A percentile compares a stretch with the other conserved stretches of the same genome.
These are phyloP conservation scores for Ascochyta lentis DNA, from an alignment of 2,329 filamentous ascomycete genomes.

Conservation along the genomic window DNA sequence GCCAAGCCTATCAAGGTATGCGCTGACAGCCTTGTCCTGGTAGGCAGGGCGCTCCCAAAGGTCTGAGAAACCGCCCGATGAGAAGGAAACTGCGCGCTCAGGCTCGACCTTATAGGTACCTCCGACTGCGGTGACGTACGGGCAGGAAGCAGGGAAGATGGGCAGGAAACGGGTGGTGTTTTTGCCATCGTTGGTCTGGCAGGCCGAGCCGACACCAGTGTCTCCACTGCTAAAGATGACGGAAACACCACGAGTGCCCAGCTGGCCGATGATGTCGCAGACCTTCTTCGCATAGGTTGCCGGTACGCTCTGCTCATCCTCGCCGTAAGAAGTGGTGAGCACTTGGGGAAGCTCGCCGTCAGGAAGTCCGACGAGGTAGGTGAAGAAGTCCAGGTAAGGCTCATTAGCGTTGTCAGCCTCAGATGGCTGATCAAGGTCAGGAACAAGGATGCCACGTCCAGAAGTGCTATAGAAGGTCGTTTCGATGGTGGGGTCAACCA, in stretches of 20 bases:
- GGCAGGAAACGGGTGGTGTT: slow-evolving; percentile 54
- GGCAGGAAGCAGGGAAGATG: slow-evolving; percentile 56
- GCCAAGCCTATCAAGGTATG: slow-evolving; percentile 51
- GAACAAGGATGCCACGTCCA: slow-evolving; percentile 55
- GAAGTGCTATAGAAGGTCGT: slow-evolving; percentile 57
- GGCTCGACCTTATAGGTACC: slow-evolving; percentile 51
- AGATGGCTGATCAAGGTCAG: slow-evolving; percentile 56
- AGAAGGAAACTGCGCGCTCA: slow-evolving; percentile 50
- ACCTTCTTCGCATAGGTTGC: slow-evolving; percentile 47
- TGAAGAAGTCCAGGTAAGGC: slow-evolving; percentile 54
- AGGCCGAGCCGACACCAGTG: slow-evolving; percentile 51
- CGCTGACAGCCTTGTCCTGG: slow-evolving; percentile 50
- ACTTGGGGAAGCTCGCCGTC: slow-evolving; percentile 48
- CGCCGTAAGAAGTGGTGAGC: slow-evolving; percentile 50
- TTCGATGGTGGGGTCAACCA: slow-evolving; percentile 51
- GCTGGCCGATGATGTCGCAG: slow-evolving; percentile 50
- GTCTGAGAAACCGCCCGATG: slow-evolving; percentile 56
- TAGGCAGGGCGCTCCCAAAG: slow-evolving; percentile 52
- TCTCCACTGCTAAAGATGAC: slow-evolving; percentile 51
- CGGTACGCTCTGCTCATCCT: slow-evolving; percentile 50
- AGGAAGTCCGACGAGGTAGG: slow-evolving; percentile 40
- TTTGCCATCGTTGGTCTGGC: slow-evolving; percentile 55
- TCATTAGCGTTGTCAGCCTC: slow-evolving; percentile 54
- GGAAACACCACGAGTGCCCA: slow-evolving; percentile 50
- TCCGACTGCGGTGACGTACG: slow-evolving; percentile 57